Evolutionary conservation across 208 protist genomes (phyloP), one percentile per base, ranked within the genome.

Genomic region (Leishmania gerbilli): DNA sequence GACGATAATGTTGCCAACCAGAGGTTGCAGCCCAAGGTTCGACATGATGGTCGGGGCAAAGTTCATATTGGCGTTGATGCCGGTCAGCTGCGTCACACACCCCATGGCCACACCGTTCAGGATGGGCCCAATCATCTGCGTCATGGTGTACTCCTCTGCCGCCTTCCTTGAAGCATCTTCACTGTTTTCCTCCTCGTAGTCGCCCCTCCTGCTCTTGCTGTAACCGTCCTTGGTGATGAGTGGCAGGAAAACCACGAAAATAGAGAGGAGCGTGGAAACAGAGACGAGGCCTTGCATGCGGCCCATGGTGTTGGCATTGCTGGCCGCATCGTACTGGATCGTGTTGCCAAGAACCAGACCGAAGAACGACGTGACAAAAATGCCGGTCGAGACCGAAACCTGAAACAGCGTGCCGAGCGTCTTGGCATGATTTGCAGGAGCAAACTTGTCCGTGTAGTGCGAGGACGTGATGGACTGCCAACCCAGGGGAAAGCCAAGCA

Each of bases 31-130:
- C 45, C 87, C 88, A 21, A 91, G 74, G 60, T 75, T 84, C 24
- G 67, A 62, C 83, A 87, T 93, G 77, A 95, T 93, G 53, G 78
- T 91, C 19, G 89, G 89, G 5, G 92, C 90, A 67, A 92, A 95
- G 82, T 89, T 92, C 88, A 93, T 93, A 60, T 91, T 86, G 40
- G 92, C 89, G 80, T 89, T 92, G 72, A 95, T 95, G 45, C 92
- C 92, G 24, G 92, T 95, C 82, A 93, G 83, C 78, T 95, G 90
- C 42, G 84, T 51, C 51, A 88, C 85, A 37, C 83, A 83, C 31
- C 82, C 84, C 74, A 90, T 84, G 8, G 78, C 72, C 11, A 89
- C 64, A 51, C 85, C 88, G 49, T 91, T 81, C 55, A 86, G 55
- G 24, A 92, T 47, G 1, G 79, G 81, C 3, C 74, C 67, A 8